phyloP scores from a whole-genome alignment of 768 basidiomycete genomes.

The Xanthoconium purpureum region DNA sequence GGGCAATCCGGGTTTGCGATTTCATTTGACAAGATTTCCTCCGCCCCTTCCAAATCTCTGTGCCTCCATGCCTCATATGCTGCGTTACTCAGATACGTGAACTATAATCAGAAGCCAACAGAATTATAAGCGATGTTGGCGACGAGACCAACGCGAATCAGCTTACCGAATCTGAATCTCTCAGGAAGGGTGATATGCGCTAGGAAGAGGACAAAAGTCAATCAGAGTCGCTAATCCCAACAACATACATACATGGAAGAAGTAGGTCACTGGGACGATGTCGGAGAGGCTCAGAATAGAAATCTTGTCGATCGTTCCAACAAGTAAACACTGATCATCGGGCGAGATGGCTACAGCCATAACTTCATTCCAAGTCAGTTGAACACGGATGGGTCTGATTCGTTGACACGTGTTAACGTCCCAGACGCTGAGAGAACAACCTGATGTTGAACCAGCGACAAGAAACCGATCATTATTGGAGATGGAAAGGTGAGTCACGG shows the following conservation, averaged over 20 bases:
- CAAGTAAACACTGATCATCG: background rate
- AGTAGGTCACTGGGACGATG: background rate
- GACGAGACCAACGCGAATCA: background rate
- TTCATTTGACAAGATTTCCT: constrained; percentile 5
- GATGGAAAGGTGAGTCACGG: constrained; percentile 3
- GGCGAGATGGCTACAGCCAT: constrained; percentile 1
- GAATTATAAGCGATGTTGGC: background rate
- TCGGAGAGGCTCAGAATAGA: background rate
- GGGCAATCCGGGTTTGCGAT: background rate
- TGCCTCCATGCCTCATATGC: constrained; percentile 1
- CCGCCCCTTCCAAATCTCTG: background rate
- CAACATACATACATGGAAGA: background rate
- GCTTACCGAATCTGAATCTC: constrained; percentile 1
- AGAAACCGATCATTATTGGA: constrained; percentile 4
- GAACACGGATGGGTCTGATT: background rate
- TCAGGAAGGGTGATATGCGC: background rate
- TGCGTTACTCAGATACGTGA: constrained; percentile 2
- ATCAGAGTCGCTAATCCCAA: background rate
- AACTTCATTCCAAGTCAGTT: background rate
- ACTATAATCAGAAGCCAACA: background rate
- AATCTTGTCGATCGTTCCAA: background rate
- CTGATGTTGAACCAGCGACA: constrained; percentile 3
- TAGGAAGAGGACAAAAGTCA: background rate
- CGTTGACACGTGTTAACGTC: background rate
- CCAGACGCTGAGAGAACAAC: constrained; percentile 7